phyloP scores from a whole-genome alignment of 331 rosid species.

The Quercus lobata region DNA sequence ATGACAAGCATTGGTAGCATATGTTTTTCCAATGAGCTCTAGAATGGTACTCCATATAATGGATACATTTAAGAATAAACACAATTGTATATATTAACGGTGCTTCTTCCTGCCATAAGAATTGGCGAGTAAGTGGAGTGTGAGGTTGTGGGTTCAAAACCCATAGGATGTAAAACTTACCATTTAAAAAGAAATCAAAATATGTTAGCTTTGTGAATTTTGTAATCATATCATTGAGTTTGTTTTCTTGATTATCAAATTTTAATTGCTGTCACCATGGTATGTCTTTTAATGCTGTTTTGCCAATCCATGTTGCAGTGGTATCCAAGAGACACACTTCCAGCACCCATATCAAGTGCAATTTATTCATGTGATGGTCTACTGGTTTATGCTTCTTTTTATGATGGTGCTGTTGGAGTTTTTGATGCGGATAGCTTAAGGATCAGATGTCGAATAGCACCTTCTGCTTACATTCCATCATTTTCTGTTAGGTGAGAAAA shows the following conservation, averaged over 20 bases:
- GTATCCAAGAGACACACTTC: slow-evolving; percentile 30
- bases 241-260: neutral
- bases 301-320: neutral
- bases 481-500: slow-evolving; percentile 26
- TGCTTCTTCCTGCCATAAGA: too few relatives aligned
- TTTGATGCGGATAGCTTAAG: slow-evolving; percentile 38
- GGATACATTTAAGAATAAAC: too few relatives aligned
- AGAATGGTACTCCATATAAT: too few relatives aligned
- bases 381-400: slow-evolving; percentile 32
- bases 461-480: slow-evolving; percentile 36
- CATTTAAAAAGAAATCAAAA: too few relatives aligned
- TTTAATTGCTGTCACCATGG: neutral
- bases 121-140: too few relatives aligned
- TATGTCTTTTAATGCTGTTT: neutral
- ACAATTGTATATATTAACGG: too few relatives aligned
- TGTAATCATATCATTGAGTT: neutral
- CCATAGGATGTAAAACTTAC: too few relatives aligned
- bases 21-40: too few relatives aligned
- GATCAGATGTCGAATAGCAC: slow-evolving; percentile 41
- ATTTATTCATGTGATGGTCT: slow-evolving; percentile 43
- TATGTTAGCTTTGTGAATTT: neutral
- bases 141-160: too few relatives aligned
- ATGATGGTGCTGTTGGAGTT: slow-evolving; percentile 40
- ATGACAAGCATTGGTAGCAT: too few relatives aligned
- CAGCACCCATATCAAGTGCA: slow-evolving; percentile 42